Evolutionary conservation across 768 basidiomycete genomes (phyloP), one percentile per base, ranked within the genome.

Genomic region (Termitomyces sp.): DNA sequence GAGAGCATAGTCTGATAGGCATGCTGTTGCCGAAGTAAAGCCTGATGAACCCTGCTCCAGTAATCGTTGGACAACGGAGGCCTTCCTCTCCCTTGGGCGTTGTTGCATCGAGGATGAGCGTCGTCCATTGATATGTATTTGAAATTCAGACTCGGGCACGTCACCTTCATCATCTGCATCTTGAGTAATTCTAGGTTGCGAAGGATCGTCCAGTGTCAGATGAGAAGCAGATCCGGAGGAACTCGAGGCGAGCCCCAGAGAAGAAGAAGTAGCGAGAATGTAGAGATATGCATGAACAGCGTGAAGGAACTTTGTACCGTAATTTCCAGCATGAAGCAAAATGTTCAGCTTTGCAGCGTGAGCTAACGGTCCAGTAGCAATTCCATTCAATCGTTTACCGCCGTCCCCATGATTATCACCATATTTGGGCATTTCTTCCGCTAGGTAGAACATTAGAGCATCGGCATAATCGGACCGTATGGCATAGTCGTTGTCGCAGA

Each of bases 231-330:
- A 78, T 11, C 74, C 66, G 0, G 79, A 71, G 14, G 74, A 66
- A 60, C 69, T 56, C 49, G 76, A 59, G 19, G 71, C 56, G 38
- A 80, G 54, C 17, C 84, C 86, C 2, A 94, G 73, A 15, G 79
- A 76, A 0, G 84, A 76, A 0, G 90, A 81, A 15, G 87, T 89
- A 2, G 88, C 87, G 17, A 96, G 77, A 37, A 86, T 83, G 64
- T 87, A 97, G 9, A 86, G 62, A 65, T 92, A 89, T 2, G 90
- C 90, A 64, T 94, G 87, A 3, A 87, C 72, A 24, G 88, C 87
- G 60, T 93, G 82, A 32, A 94, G 77, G 59, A 93, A 90, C 55
- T 87, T 82, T 19, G 77, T 85, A 11, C 79, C 80, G 50, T 74
- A 67, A 64, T 87, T 88, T 15, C 84, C 84, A 0, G 74, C 67